Conservation (phyloP, 768 basidiomycete genomes). For the Termitomyces sp. region DNA sequence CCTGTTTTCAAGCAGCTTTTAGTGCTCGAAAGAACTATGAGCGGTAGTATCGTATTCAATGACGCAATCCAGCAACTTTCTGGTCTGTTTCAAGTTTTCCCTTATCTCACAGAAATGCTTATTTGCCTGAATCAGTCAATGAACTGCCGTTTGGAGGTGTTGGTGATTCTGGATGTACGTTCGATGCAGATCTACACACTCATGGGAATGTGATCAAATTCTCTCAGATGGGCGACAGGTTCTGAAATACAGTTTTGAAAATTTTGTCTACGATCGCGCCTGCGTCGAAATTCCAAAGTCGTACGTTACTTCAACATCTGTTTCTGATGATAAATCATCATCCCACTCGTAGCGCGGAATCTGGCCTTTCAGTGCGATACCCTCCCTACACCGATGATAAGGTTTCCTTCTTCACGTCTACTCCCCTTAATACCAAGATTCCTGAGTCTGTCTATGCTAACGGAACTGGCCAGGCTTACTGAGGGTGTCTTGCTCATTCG, state of each 20-base stretch:
- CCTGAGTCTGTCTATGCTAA: conserved; percentile 11
- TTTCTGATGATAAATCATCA: not conserved
- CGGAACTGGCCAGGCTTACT: not conserved
- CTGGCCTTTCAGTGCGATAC: conserved; percentile 34
- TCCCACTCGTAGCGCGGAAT: conserved; percentile 32
- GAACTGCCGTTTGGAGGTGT: conserved; percentile 46
- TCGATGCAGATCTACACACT: not conserved
- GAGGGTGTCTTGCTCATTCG: not conserved
- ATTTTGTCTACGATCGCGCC: conserved; percentile 44
- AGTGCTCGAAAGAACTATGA: conserved; percentile 53
- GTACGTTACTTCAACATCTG: conserved; percentile 27
- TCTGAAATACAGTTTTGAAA: conserved; percentile 48
- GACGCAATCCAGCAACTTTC: conserved; percentile 52
- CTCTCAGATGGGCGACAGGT: conserved; percentile 47
- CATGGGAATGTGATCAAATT: not conserved
- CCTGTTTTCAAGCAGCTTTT: not conserved
- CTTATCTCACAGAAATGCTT: not conserved
- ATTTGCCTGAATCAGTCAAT: conserved; percentile 14
- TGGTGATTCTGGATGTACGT: conserved; percentile 62
- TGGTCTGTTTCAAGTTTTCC: conserved; percentile 26
- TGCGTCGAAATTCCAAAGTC: conserved; percentile 45
- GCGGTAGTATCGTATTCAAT: conserved; percentile 53
- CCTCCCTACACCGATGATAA: conserved; percentile 44
- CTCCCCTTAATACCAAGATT: conserved; percentile 15
- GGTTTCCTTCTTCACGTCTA: conserved; percentile 21